These are phyloP conservation scores for Strobilomyces dryophilus DNA, from an alignment of 768 basidiomycete species.

Conservation along the genomic window DNA sequence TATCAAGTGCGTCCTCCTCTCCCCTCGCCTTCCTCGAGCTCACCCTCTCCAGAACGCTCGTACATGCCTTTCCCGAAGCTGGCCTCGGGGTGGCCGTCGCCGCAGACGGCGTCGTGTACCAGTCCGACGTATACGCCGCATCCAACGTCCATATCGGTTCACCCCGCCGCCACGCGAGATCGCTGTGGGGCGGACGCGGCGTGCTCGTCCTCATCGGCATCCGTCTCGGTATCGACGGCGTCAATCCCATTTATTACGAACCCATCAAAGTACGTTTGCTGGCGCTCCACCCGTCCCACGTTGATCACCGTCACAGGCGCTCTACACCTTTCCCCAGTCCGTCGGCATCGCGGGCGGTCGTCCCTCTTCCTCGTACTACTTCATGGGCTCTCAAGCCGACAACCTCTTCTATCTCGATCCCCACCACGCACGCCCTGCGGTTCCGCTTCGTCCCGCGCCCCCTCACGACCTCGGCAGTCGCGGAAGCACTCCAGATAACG, in stretches of 20 bases:
- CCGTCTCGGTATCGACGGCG: constrained; percentile 84
- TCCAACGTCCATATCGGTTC: constrained; percentile 40
- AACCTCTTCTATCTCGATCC: constrained; percentile 83
- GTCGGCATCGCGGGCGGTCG: constrained; percentile 96
- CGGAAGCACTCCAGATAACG: constrained; percentile 30
- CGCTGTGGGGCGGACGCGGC: constrained; percentile 73
- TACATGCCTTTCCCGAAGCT: constrained; percentile 73
- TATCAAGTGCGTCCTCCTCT: constrained; percentile 58
- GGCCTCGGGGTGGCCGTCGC: constrained; percentile 81
- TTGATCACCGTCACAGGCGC: constrained; percentile 41
- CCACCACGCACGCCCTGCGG: constrained; percentile 70
- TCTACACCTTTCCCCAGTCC: constrained; percentile 93
- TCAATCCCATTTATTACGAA: constrained; percentile 93
- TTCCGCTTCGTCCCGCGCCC: constrained; percentile 61
- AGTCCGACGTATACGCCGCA: constrained; percentile 81
- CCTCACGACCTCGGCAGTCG: constrained; percentile 21
- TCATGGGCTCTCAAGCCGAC: constrained; percentile 89
- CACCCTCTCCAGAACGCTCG: constrained; percentile 53
- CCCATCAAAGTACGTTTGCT: constrained; percentile 58
- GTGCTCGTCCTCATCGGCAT: constrained; percentile 87
- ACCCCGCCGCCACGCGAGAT: constrained; percentile 28
- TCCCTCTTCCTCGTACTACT: constrained; percentile 97
- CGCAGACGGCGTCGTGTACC: constrained; percentile 76
- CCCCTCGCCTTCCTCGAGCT: background rate
- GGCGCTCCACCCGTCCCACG: background rate